These are phyloP conservation scores for Neocatenulostroma microsporum DNA, from an alignment of 2,329 filamentous ascomycete genomes.

Conservation along the genomic window DNA sequence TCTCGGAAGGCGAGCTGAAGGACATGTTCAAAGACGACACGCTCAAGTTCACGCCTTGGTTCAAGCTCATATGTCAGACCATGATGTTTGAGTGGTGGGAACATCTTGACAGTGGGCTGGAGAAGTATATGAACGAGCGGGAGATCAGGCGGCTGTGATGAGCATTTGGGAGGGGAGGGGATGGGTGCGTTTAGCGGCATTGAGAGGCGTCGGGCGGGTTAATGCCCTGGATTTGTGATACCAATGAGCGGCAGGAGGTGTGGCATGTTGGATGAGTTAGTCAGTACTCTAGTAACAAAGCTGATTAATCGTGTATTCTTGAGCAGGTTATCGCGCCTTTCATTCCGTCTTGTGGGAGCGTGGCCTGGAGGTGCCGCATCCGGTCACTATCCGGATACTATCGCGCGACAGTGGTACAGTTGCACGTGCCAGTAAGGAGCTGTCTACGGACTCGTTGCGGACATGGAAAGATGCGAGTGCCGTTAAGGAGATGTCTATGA, in stretches of 20 bases:
- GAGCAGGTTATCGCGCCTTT: too few relatives aligned
- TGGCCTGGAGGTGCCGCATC: too few relatives aligned
- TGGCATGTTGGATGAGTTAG: too few relatives aligned
- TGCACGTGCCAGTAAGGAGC: too few relatives aligned
- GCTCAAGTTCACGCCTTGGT: slow-evolving; percentile 94
- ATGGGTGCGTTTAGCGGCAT: slow-evolving; percentile 7
- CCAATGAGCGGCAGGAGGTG: slow-evolving; percentile 7
- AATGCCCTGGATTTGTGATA: slow-evolving; percentile 10
- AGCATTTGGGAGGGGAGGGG: neutral
- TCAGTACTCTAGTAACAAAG: too few relatives aligned
- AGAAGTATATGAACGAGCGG: slow-evolving; percentile 78
- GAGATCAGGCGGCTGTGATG: slow-evolving; percentile 81
- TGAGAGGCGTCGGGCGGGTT: slow-evolving; percentile 6
- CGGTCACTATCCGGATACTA: too few relatives aligned
- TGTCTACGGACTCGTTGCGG: too few relatives aligned
- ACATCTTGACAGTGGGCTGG: slow-evolving; percentile 69
- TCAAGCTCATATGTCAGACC: slow-evolving; percentile 96
- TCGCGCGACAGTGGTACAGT: too few relatives aligned
- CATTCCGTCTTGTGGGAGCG: too few relatives aligned
- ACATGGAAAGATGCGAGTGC: too few relatives aligned
- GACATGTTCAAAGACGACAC: slow-evolving; percentile 71
- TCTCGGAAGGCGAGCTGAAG: slow-evolving; percentile 74
- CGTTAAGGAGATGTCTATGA: too few relatives aligned
- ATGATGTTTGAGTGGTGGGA: slow-evolving; percentile 99
- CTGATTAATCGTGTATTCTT: too few relatives aligned